These are phyloP conservation scores for Sugiyamaella lignohabitans DNA, from an alignment of 805 yeast genomes.

Conservation along the genomic window DNA sequence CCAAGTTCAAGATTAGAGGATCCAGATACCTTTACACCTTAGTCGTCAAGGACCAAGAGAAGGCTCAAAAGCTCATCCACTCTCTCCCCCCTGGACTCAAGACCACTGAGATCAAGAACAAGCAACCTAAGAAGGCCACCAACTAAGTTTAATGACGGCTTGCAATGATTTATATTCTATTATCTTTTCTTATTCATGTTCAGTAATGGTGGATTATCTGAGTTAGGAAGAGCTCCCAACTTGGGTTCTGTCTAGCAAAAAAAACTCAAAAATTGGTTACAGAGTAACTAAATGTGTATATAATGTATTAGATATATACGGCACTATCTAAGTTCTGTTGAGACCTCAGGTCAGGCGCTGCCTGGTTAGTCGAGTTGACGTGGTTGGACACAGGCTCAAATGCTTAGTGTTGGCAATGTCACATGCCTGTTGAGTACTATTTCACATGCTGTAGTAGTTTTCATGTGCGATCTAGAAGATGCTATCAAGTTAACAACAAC, in stretches of 20 bases:
- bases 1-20: slow-evolving; percentile 99
- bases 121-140: slow-evolving; percentile 22
- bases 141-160: not conserved
- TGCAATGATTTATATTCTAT: not conserved
- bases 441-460: too few relatives aligned
- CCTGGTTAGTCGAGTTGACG: too few relatives aligned
- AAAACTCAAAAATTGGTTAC: not conserved
- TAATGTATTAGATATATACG: not conserved
- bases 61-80: slow-evolving; percentile 96
- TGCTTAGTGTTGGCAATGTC: too few relatives aligned
- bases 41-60: slow-evolving; percentile 89
- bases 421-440: too few relatives aligned
- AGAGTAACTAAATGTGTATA: not conserved
- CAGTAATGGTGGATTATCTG: not conserved
- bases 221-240: not conserved
- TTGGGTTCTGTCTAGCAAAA: not conserved
- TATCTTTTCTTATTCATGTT: not conserved
- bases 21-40: slow-evolving; percentile 89
- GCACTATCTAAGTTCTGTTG: not conserved
- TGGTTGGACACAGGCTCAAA: too few relatives aligned
- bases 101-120: slow-evolving; percentile 26
- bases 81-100: slow-evolving; percentile 76
- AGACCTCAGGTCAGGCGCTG: not conserved
- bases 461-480: too few relatives aligned
- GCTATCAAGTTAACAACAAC: too few relatives aligned